These are phyloP conservation scores for Phytophthora crassamura DNA, from an alignment of 352 stramenopile genomes.

Conservation along the genomic window DNA sequence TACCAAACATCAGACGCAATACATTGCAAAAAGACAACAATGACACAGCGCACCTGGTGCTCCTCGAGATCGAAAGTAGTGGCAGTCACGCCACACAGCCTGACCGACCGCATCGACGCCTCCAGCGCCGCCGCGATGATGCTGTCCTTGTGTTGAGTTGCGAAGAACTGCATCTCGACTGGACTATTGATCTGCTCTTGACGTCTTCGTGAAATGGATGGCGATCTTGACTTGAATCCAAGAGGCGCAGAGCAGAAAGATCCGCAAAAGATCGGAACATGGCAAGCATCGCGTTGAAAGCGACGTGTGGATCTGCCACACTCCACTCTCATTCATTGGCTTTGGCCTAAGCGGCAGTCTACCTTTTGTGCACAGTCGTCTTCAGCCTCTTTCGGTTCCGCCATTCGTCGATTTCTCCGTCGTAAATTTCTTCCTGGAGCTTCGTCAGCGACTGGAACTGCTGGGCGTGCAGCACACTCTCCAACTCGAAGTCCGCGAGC, in stretches of 20 bases:
- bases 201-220: constrained; percentile 16
- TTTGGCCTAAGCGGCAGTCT: neutral
- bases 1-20: constrained; percentile 1
- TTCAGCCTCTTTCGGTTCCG: constrained; percentile 11
- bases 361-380: neutral
- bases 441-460: constrained; percentile 39
- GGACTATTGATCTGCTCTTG: constrained; percentile 7
- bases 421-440: constrained; percentile 28
- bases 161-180: constrained; percentile 53
- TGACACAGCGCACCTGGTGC: constrained; percentile 34
- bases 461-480: constrained; percentile 47
- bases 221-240: constrained; percentile 13
- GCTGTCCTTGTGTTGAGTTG: constrained; percentile 38
- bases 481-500: constrained; percentile 34
- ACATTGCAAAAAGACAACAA: neutral
- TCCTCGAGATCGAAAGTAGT: constrained; percentile 31
- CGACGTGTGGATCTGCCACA: too few species aligned
- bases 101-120: constrained; percentile 45
- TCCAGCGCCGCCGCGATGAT: constrained; percentile 33
- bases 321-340: too few species aligned
- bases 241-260: constrained; percentile 25
- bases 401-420: constrained; percentile 12
- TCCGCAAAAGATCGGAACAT: constrained; percentile 14
- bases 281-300: constrained; percentile 25
- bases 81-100: constrained; percentile 30